A percentile compares a stretch with the other conserved stretches of the same genome.
Evolutionary conservation across 2,329 filamentous ascomycete genomes (phyloP).

Genomic region (Sporothrix humicola): DNA sequence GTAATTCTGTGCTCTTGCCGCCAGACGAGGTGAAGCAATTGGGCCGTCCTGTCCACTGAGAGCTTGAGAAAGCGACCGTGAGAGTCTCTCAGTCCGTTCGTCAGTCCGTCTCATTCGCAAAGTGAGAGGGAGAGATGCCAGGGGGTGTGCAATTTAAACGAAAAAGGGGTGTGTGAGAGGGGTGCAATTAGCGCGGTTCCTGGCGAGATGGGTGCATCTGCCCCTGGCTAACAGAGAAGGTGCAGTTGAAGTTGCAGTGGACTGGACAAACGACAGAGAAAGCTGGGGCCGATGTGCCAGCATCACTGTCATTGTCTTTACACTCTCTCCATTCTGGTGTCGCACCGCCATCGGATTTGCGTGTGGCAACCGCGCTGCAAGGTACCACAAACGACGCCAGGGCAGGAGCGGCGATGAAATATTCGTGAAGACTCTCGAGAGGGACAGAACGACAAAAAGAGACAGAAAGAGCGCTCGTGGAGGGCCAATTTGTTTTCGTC

Average conservation of each 20-base stretch:
- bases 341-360: background rate
- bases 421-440: too few relatives aligned
- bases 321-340: background rate
- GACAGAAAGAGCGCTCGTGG: background rate
- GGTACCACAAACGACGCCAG: background rate
- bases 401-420: background rate
- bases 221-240: constrained; percentile 10
- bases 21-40: constrained; percentile 14
- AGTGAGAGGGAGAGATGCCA: background rate
- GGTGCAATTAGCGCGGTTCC: constrained; percentile 24
- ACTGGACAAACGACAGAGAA: background rate
- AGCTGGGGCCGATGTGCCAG: background rate
- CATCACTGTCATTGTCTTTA: background rate
- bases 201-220: constrained; percentile 15
- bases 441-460: too few relatives aligned
- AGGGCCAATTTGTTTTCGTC: constrained; percentile 23
- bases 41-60: constrained; percentile 11
- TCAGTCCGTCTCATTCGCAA: background rate
- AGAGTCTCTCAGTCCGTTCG: background rate
- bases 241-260: background rate
- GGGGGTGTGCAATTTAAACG: constrained; percentile 22
- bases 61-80: background rate
- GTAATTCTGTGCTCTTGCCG: background rate
- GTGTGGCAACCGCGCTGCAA: constrained; percentile 4
- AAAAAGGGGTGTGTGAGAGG: background rate